Evolutionary conservation across 2,329 filamentous ascomycete genomes (phyloP).

Genomic region (Ophiostoma sp.): DNA sequence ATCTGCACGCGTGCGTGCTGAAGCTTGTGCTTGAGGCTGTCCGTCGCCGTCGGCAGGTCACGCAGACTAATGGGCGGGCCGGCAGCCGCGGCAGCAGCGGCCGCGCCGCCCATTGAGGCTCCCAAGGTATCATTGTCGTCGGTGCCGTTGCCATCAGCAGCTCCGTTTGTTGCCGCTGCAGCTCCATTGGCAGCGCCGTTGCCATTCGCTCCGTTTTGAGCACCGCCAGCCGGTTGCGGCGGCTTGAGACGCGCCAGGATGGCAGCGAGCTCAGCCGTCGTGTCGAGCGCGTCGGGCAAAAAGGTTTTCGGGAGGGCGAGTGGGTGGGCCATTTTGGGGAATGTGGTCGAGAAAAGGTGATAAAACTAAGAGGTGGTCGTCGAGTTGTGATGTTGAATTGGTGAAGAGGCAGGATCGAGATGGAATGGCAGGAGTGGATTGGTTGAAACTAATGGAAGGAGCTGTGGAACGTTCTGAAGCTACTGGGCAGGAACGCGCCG

Average conservation of each 20-base stretch:
- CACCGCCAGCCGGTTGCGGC: conserved; percentile 37
- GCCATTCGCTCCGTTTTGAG: conserved; percentile 32
- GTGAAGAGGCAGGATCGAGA: not conserved
- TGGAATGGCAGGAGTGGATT: not conserved
- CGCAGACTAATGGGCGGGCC: conserved; percentile 55
- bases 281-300: conserved; percentile 79
- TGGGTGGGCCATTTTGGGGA: conserved; percentile 38
- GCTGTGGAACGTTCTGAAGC: conserved; percentile 12
- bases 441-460: not conserved
- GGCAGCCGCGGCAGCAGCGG: conserved; percentile 22
- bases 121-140: conserved; percentile 34
- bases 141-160: conserved; percentile 35
- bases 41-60: conserved; percentile 75
- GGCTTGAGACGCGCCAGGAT: conserved; percentile 73
- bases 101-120: conserved; percentile 32
- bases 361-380: not conserved
- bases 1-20: conserved; percentile 72
- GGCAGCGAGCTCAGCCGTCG: conserved; percentile 76
- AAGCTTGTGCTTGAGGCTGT: conserved; percentile 78
- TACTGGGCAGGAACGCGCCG: conserved; percentile 10
- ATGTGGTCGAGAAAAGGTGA: not conserved
- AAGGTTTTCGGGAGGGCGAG: conserved; percentile 64
- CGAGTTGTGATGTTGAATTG: not conserved
- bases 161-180: conserved; percentile 36
- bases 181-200: conserved; percentile 38